Conservation (phyloP, 345 rosid species). For the Dimocarpus longan region DNA sequence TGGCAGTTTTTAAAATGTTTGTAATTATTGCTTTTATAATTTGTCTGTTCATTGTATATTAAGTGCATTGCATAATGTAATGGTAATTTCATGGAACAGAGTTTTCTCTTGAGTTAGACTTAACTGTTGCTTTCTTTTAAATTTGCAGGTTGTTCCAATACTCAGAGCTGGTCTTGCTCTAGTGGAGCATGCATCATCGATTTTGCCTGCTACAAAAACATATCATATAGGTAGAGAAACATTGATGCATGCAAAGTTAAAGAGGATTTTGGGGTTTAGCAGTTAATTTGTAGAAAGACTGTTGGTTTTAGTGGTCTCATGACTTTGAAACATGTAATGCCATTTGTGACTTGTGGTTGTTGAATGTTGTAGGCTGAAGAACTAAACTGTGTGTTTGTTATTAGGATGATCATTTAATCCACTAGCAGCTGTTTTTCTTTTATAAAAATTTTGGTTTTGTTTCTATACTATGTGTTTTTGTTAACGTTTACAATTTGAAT, state of each 20-base stretch:
- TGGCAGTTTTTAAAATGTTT: slow-evolving; percentile 8
- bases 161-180: slow-evolving; percentile 96
- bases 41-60: not conserved
- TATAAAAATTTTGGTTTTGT: not conserved
- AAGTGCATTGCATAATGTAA: not conserved
- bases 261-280: not conserved
- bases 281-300: not conserved
- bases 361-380: not conserved
- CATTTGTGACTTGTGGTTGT: not conserved
- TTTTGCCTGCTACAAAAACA: slow-evolving; percentile 80
- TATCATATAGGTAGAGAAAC: slow-evolving; percentile 73
- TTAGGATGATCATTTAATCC: not conserved
- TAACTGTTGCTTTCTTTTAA: slow-evolving; percentile 18
- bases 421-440: not conserved
- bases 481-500: not conserved
- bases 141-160: slow-evolving; percentile 78
- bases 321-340: not conserved
- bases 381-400: not conserved
- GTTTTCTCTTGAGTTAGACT: slow-evolving; percentile 1
- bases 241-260: not conserved
- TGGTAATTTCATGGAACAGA: not conserved
- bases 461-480: not conserved
- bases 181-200: slow-evolving; percentile 80
- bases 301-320: not conserved
- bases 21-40: not conserved